These are phyloP conservation scores for Leccinum longicurvipes DNA, from an alignment of 768 basidiomycete species.

Conservation along the genomic window DNA sequence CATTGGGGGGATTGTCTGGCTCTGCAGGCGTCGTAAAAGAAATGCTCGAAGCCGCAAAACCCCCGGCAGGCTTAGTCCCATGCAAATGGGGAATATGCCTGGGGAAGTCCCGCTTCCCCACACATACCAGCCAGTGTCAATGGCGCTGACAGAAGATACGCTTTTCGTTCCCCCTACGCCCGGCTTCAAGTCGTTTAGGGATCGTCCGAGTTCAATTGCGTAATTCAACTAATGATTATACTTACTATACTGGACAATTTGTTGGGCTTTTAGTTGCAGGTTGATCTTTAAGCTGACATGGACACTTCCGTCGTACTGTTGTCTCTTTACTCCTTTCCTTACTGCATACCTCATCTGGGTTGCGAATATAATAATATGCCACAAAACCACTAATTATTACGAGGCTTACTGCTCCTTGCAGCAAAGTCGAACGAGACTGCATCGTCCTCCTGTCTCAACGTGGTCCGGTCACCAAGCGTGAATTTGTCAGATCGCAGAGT, in stretches of 20 bases:
- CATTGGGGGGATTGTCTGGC: slow-evolving; percentile 49
- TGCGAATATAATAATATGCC: not conserved
- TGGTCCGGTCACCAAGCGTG: slow-evolving; percentile 23
- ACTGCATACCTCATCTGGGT: slow-evolving; percentile 10
- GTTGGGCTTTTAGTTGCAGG: slow-evolving; percentile 5
- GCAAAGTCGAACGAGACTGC: slow-evolving; percentile 31
- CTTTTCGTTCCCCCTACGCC: slow-evolving; percentile 54
- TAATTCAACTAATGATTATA: slow-evolving; percentile 19
- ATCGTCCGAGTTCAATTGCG: slow-evolving; percentile 43
- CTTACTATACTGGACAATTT: not conserved
- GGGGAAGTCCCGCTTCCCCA: slow-evolving; percentile 39
- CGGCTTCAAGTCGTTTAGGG: slow-evolving; percentile 45
- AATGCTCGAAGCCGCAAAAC: slow-evolving; percentile 33
- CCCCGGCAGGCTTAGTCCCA: slow-evolving; percentile 50
- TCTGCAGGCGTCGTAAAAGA: slow-evolving; percentile 48
- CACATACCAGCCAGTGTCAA: slow-evolving; percentile 70
- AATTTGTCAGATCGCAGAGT: slow-evolving; percentile 19
- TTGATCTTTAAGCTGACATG: not conserved
- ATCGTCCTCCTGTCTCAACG: slow-evolving; percentile 25
- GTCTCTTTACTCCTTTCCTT: not conserved
- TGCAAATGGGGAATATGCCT: slow-evolving; percentile 47
- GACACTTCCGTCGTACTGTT: slow-evolving; percentile 8
- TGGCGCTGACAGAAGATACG: slow-evolving; percentile 45
- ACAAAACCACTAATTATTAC: slow-evolving; percentile 13
- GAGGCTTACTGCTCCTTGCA: slow-evolving; percentile 26